phyloP scores from a whole-genome alignment of 2,329 filamentous ascomycete genomes.

The Paracamarosporium sp. region DNA sequence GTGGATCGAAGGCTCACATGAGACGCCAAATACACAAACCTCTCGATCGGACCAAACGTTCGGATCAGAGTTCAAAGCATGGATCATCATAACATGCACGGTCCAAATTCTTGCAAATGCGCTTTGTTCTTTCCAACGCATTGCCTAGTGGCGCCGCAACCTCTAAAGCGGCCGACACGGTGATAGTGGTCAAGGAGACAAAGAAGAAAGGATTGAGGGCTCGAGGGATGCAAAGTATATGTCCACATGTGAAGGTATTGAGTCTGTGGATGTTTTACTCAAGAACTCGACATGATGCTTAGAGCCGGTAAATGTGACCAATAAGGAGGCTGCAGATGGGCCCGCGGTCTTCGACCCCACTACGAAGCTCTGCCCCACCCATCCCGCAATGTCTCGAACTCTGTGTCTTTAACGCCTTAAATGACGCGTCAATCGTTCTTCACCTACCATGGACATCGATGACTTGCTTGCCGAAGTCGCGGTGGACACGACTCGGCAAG shows the following conservation, averaged over 20 bases:
- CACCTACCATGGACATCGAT: slow-evolving; percentile 53
- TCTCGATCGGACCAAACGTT: too few relatives aligned
- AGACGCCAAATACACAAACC: too few relatives aligned
- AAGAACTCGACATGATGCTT: background rate
- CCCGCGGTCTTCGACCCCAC: slow-evolving; percentile 12
- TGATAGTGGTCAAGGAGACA: too few relatives aligned
- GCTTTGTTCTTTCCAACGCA: too few relatives aligned
- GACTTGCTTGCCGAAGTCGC: slow-evolving; percentile 61
- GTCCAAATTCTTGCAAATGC: too few relatives aligned
- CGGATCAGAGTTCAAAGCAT: too few relatives aligned
- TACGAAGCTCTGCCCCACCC: slow-evolving; percentile 16
- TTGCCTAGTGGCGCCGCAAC: too few relatives aligned
- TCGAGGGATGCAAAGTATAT: too few relatives aligned
- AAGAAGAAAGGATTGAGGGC: too few relatives aligned
- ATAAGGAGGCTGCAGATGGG: slow-evolving; percentile 16
- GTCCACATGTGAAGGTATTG: background rate
- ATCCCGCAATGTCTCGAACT: slow-evolving; percentile 1
- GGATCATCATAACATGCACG: too few relatives aligned
- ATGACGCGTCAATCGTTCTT: background rate
- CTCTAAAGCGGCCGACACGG: too few relatives aligned
- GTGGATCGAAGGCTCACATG: too few relatives aligned
- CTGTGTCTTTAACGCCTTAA: background rate
- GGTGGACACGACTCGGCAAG: slow-evolving; percentile 55
- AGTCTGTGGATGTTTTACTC: background rate
- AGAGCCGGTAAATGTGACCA: slow-evolving; percentile 1